A percentile compares a stretch with the other conserved stretches of the same genome.
These are phyloP conservation scores for Cystobasidium slooffiae DNA, from an alignment of 1,284 basidiomycete genomes.

Conservation along the genomic window DNA sequence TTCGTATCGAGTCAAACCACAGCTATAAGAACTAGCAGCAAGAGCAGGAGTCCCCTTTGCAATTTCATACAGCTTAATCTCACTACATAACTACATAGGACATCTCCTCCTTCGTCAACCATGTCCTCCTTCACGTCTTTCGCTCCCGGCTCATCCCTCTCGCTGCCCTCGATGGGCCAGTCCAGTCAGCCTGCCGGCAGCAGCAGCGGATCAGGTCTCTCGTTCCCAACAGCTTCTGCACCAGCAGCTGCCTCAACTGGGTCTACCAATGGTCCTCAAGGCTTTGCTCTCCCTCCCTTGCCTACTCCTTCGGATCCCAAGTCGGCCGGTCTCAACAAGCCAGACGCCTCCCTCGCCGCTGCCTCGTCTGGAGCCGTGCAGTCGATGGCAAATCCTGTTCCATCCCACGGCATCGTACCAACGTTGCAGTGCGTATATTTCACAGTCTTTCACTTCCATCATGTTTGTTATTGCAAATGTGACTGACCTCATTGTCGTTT, in stretches of 20 bases:
- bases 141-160: slow-evolving; percentile 38
- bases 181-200: slow-evolving; percentile 22
- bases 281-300: slow-evolving; percentile 40
- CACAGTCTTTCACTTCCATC: background rate
- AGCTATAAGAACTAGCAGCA: background rate
- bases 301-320: slow-evolving; percentile 38
- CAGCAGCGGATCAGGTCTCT: slow-evolving; percentile 15
- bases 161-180: slow-evolving; percentile 27
- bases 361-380: slow-evolving; percentile 28
- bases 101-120: background rate
- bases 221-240: slow-evolving; percentile 33
- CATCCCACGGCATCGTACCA: slow-evolving; percentile 56
- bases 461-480: background rate
- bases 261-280: slow-evolving; percentile 3
- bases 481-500: background rate
- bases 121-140: slow-evolving; percentile 34
- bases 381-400: slow-evolving; percentile 24
- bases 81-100: background rate
- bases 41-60: background rate
- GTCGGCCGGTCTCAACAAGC: slow-evolving; percentile 24
- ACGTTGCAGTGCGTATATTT: slow-evolving; percentile 57
- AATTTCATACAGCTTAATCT: background rate
- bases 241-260: background rate
- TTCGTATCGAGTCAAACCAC: slow-evolving; percentile 32
- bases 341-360: slow-evolving; percentile 44